Evolutionary conservation across 2,329 filamentous ascomycete genomes (phyloP), one percentile per base, ranked within the genome.

Genomic region (Penicillium digitatum): DNA sequence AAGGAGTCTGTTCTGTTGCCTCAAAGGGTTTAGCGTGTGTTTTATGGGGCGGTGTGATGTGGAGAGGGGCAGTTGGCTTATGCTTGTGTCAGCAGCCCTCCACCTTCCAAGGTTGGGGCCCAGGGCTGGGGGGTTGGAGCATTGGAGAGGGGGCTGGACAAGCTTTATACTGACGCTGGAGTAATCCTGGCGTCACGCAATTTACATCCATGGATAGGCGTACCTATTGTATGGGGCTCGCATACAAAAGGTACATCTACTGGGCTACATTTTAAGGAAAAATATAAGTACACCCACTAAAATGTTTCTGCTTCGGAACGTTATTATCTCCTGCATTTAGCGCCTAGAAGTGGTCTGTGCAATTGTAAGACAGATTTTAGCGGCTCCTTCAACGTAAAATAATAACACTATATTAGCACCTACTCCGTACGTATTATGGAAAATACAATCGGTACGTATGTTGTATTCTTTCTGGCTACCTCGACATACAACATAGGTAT

Each of bases 31-130:
- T 64, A 64, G 62, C 57, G 59, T 47, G 54, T 61, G 60, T 61
- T 63, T 56, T 59, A 60, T 63, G 61, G 59, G 59, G 62, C 62
- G 62, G 62, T 64, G 62, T 61, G 62, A 59, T 64, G 62, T 62
- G 62, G 62, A 61, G 63, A 64, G 63, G 63, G 62, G 63, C 62
- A 64, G 20, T 37, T 54, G 51, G 42, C 32, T 16, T 32, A 31
- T 40, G 44, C 26, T 44, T 44, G 27, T 24, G 43, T 45, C 43
- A 45, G 26, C 42, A 45, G 14, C 43, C 29, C 27, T 29, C 8
- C 7, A 18, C 24, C 37, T 14, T 18, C 9, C 9, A 37, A 37
- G 34, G n/a, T 18, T 10, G 8, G 34, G 34, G n/a, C n/a, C 6
- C 11, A 34, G 35, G 35, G n/a, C n/a, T 37, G 10, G 18, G 10